These are phyloP conservation scores for Salix koriyanagi DNA, from an alignment of 345 rosid species.

Conservation along the genomic window DNA sequence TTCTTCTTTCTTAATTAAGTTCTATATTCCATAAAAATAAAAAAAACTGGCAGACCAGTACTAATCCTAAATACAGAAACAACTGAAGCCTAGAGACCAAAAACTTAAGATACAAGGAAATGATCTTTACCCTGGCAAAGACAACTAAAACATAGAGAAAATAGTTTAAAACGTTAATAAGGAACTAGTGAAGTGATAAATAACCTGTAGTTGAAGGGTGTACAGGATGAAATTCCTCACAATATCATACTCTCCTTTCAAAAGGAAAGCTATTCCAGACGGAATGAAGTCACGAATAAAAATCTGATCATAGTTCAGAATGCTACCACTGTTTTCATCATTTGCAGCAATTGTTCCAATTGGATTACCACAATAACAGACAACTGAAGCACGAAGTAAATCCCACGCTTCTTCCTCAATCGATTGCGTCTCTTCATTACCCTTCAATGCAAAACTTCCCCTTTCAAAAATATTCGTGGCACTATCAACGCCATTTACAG, in stretches of 20 bases:
- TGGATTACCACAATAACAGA: slow-evolving; percentile 27
- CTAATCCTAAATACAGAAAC: background rate
- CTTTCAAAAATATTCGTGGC: background rate
- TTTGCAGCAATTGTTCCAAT: slow-evolving; percentile 35
- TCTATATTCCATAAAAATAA: too few relatives aligned
- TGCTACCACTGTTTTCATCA: slow-evolving; percentile 17
- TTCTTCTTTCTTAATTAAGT: too few relatives aligned
- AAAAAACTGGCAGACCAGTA: too few relatives aligned
- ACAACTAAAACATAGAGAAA: background rate
- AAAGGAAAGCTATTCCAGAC: slow-evolving; percentile 85
- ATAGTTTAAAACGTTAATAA: slow-evolving; percentile 3
- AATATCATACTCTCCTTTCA: slow-evolving; percentile 90
- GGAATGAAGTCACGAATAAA: slow-evolving; percentile 94
- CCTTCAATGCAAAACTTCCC: background rate
- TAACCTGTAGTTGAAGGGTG: slow-evolving; percentile 88
- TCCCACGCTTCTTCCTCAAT: slow-evolving; percentile 30
- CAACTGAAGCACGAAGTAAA: slow-evolving; percentile 21
- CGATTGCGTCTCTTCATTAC: background rate
- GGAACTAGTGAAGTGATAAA: background rate
- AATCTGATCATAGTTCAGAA: slow-evolving; percentile 41
- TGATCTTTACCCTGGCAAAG: background rate
- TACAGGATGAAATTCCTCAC: slow-evolving; percentile 83
- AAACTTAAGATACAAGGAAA: background rate
- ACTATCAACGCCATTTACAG: background rate
- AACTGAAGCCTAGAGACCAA: background rate